These are phyloP conservation scores for Teratosphaeria zuluensis DNA, from an alignment of 2,329 filamentous ascomycete genomes.

Conservation along the genomic window DNA sequence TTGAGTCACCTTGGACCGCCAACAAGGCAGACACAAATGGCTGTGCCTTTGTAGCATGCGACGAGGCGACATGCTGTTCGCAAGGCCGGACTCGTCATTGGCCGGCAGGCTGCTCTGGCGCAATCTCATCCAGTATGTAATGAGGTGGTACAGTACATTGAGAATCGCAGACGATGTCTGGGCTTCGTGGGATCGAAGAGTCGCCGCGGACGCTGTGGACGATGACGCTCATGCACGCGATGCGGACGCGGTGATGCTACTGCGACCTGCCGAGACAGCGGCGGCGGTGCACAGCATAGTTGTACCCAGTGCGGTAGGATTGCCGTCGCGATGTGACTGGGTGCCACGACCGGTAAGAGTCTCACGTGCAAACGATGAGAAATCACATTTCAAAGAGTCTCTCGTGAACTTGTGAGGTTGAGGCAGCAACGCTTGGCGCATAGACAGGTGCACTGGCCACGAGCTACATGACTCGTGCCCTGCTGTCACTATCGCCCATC, in stretches of 20 bases:
- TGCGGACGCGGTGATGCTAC: neutral
- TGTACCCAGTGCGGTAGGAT: too few species aligned
- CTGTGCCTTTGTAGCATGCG: neutral
- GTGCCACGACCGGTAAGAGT: neutral
- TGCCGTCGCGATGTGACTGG: neutral
- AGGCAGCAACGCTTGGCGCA: neutral
- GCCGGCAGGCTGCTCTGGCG: neutral
- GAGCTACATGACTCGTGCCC: neutral
- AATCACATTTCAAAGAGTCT: neutral
- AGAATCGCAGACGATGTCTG: neutral
- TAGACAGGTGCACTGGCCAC: neutral
- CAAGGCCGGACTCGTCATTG: neutral
- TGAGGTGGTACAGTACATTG: neutral
- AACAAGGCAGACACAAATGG: neutral
- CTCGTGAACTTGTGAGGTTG: neutral
- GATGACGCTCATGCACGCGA: neutral
- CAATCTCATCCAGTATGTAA: neutral
- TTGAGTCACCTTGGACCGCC: neutral
- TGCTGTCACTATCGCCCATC: too few species aligned
- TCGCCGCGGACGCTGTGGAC: neutral
- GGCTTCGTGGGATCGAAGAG: neutral
- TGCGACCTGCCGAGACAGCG: neutral
- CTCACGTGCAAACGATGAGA: neutral
- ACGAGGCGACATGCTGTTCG: neutral
- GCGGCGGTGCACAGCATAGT: neutral